These are phyloP conservation scores for Anethum foeniculum DNA, from an alignment of 140 eudicot species.

Conservation along the genomic window DNA sequence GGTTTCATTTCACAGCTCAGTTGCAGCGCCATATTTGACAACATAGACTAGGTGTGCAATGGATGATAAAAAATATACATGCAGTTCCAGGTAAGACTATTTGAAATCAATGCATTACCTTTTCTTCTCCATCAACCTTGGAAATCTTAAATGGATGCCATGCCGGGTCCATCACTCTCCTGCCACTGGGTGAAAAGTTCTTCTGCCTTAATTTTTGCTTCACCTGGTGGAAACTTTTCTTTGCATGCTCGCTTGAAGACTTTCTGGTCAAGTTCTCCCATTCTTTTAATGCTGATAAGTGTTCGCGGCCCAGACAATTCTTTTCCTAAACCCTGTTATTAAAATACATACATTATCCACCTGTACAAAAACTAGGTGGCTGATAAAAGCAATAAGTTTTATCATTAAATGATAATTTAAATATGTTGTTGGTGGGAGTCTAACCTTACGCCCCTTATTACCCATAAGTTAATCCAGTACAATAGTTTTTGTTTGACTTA, in stretches of 20 bases:
- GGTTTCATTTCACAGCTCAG: no score
- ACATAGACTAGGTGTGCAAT: no score
- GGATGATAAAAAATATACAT: neutral
- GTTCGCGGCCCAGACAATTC: neutral
- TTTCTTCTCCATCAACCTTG: neutral
- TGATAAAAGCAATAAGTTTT: no score
- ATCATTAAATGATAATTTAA: no score
- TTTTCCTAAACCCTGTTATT: slow-evolving; percentile 3
- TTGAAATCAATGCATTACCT: slow-evolving; percentile 1
- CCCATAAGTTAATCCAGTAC: no score
- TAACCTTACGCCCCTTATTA: no score
- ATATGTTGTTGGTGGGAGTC: no score
- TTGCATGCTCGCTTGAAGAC: slow-evolving; percentile 14
- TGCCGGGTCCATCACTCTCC: slow-evolving; percentile 3
- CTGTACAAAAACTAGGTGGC: no score
- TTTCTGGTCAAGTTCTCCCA: slow-evolving; percentile 22
- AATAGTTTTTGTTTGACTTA: no score
- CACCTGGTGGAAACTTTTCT: slow-evolving; percentile 3
- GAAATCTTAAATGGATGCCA: slow-evolving; percentile 28
- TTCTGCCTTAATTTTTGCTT: slow-evolving; percentile 11
- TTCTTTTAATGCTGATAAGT: slow-evolving; percentile 15
- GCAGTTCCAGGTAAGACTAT: neutral
- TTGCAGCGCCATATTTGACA: no score
- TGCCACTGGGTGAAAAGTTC: slow-evolving; percentile 14
- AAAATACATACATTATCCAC: neutral